phyloP scores from a whole-genome alignment of 129 eudicot species.

The Saposhnikovia divaricata region DNA sequence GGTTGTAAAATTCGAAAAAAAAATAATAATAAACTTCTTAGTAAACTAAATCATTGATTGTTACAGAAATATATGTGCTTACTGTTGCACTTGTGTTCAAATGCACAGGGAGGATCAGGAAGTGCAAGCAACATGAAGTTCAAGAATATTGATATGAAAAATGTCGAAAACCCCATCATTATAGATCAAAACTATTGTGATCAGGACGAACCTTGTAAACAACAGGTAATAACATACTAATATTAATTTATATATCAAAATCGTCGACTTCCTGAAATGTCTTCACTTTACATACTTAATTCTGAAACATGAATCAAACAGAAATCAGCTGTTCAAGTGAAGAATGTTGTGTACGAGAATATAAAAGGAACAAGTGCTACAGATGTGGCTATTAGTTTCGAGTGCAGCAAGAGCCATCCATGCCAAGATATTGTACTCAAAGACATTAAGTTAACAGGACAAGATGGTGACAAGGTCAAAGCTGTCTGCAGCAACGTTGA shows the following conservation, averaged over 20 bases:
- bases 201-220: constrained; percentile 45
- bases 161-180: constrained; percentile 72
- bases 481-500: constrained; percentile 60
- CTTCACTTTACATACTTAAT: neutral
- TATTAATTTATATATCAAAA: neutral
- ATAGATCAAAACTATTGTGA: constrained; percentile 82
- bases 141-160: constrained; percentile 46
- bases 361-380: constrained; percentile 66
- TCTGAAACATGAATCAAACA: constrained; percentile 14
- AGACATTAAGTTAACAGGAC: constrained; percentile 32
- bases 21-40: neutral
- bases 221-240: constrained; percentile 34
- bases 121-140: constrained; percentile 67
- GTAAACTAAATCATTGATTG: neutral
- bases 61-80: neutral
- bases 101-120: constrained; percentile 84
- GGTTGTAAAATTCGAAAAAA: constrained; percentile 16
- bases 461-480: constrained; percentile 20
- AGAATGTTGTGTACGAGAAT: constrained; percentile 53
- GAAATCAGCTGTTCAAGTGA: constrained; percentile 70
- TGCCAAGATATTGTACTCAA: constrained; percentile 56
- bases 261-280: neutral
- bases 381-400: constrained; percentile 38
- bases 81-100: neutral
- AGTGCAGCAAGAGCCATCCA: constrained; percentile 58